Base-by-base conservation (phyloP, 108 stramenopile genomes). In the Parmales sp. region DNA sequence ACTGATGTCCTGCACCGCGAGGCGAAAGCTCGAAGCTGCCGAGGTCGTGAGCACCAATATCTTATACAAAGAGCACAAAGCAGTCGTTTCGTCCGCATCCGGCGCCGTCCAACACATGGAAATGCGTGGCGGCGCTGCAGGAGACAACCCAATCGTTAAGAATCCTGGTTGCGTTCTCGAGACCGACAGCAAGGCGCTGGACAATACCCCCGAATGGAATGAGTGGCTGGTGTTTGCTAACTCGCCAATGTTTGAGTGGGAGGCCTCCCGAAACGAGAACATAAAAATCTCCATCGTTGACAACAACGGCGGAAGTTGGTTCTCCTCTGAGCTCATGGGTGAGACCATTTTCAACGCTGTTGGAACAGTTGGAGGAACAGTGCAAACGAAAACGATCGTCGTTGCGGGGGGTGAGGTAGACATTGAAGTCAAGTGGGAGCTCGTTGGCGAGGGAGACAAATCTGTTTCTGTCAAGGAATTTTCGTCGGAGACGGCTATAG, bases 181-280 rank as follows among this genome's bases (percentile, higher is more conserved):
- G 54, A 60, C 29, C 16, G 29, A 28, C 28, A 20, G 13, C 16
- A 16, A 60, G 2, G 5, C 3, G 16, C 13, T 34, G 1, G 26
- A 34, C 31, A 34, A 18, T 16, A 34, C 29, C 16, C 31, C 31
- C 28, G 31, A 60, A 16, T 60, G 26, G 29, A 34, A 60, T 34
- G 54, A 60, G 31, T 60, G 54, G 54, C 54, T 60, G 31, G 20
- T 60, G 6, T 60, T 60, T 34, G 54, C 29, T 28, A 60, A 60
- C 31, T 28, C 54, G 3, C 54, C 54, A 7, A 60, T 60, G 54
- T 60, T 60, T 20, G 3, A 16, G 2, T 60, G 26, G 26, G 54
- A 60, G 54, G 54, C 54, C 8, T 11, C 54, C 5, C 20, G 29
- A 16, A 20, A 60, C 26, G 54, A 60, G 31, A 60, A 20, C 11